Base-by-base conservation (phyloP, 352 stramenopile genomes). In the Phytophthora pini region DNA sequence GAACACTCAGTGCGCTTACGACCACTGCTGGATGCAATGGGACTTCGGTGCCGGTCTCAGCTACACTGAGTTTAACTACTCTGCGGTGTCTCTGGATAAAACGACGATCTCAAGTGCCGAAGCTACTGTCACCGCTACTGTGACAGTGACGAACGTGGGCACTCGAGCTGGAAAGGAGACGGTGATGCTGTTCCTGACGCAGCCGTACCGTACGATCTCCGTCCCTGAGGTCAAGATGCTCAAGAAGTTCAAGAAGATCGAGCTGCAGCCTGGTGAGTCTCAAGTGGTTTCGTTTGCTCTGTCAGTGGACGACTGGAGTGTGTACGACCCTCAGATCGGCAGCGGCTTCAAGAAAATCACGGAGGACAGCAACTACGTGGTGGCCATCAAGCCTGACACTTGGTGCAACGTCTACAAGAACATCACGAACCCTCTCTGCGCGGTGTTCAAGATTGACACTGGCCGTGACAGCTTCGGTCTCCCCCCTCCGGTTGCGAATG, bases 211-310 rank as follows among this genome's bases (percentile, higher is more conserved):
- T 38, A 31, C 50, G 29, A 78, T 86, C 44, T 80, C 87, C 2
- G 76, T 91, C 12, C 84, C 87, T 3, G 86, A 94, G 41, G 75
- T 89, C 36, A 95, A 94, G 70, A 75, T 85, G 57, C 73, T 96
- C 31, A 88, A 90, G 60, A 84, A 85, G 45, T 95, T 94, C 53
- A 69, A 71, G 24, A 95, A 95, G 71, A 82, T 96, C 32, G 55
- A 79, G 3, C 61, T 94, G 31, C 29, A 71, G 20, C 59, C 81
- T 0, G 74, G 77, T 10, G 60, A 79, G 48, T 66, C 72, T 2
- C 53, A 61, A 45, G 57, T 63, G 7, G 68, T 83, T 11, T 67
- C 67, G 26, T 83, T 86, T 48, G 53, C 62, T 27, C 60, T 91
- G 12, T 74, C 72, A 17, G 57, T 26, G 6, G 65, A 74, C 4